Evolutionary conservation across 148 eudicot species (phyloP), one percentile per base, ranked within the genome.

Genomic region (Cornus controversa): DNA sequence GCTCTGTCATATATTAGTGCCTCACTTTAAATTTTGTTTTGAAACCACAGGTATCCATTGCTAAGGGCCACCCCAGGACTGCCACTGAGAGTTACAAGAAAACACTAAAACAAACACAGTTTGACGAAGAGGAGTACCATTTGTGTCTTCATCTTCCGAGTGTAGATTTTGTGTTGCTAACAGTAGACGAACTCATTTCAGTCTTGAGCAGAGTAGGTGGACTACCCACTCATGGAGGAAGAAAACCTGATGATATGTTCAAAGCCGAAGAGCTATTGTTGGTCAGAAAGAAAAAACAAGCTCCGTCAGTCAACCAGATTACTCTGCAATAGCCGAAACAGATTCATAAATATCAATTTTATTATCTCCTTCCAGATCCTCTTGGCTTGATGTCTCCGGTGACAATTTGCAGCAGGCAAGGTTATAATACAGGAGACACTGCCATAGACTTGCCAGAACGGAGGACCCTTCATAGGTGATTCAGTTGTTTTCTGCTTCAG

Each of bases 41-140:
- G 57, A 42, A 28, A 28, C 20, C 22, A 60, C 84, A 93, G 98
- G 88, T 84, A 10, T 76, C 89, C 9, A 69, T 90, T 72, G 96
- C 94, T n/a, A 86, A 87, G 53, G 98, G 98, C 64, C 80, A 85
- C 73, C 96, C 98, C 5, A 57, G 69, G 58, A 73, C 69, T 86
- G 96, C 94, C 71, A 89, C 88, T 9, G 79, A 75, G 66, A 86
- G 80, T 74, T 91, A 82, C 88, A 91, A 75, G 85, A 82, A 72
- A 75, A 81, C 83, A 18, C 76, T 90, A 37, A 87, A 86, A 26
- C 84, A 72, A 75, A 86, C 60, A 26, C 76, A 86, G 60, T 85
- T 87, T 62, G 77, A 72, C 20, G 89, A 89, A 53, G 81, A 86
- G 54, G 89, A 80, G 64, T 90, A 79, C 82, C 47, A 80, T 54